Evolutionary conservation across 202 grass and related monocot species (phyloP).

Genomic region (Brachypodium distachyon): DNA sequence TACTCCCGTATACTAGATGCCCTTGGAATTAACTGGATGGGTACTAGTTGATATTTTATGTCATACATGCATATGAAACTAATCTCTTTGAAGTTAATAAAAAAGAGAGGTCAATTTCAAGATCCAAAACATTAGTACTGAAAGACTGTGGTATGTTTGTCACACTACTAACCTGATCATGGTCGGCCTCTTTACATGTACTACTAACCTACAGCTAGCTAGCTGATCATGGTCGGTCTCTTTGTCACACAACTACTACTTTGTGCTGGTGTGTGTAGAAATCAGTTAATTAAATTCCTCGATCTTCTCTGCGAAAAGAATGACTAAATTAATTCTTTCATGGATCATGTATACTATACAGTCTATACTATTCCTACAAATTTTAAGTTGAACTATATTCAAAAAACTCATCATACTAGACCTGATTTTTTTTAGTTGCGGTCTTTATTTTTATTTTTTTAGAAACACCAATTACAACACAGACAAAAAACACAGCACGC

Average conservation of each 20-base stretch:
- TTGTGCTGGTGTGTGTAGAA: neutral
- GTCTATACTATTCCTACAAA: neutral
- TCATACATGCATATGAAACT: neutral
- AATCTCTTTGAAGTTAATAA: neutral
- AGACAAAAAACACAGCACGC: no score
- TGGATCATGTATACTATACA: neutral
- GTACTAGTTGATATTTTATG: conserved; percentile 8
- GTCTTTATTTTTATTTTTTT: no score
- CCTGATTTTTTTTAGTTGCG: neutral
- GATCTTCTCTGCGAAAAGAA: neutral
- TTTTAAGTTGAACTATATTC: neutral
- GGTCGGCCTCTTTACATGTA: neutral
- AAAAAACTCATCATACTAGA: neutral
- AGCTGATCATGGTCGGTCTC: neutral
- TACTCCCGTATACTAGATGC: neutral
- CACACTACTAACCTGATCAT: neutral
- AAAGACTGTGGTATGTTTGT: neutral
- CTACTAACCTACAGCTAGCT: neutral
- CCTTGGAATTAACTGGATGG: neutral
- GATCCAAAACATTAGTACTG: neutral
- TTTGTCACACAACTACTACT: neutral
- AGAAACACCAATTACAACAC: no score
- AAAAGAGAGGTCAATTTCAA: neutral
- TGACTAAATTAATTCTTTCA: neutral
- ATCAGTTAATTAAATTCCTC: neutral